Base-by-base conservation (phyloP, 768 basidiomycete genomes). In the Collybiopsis luxurians region DNA sequence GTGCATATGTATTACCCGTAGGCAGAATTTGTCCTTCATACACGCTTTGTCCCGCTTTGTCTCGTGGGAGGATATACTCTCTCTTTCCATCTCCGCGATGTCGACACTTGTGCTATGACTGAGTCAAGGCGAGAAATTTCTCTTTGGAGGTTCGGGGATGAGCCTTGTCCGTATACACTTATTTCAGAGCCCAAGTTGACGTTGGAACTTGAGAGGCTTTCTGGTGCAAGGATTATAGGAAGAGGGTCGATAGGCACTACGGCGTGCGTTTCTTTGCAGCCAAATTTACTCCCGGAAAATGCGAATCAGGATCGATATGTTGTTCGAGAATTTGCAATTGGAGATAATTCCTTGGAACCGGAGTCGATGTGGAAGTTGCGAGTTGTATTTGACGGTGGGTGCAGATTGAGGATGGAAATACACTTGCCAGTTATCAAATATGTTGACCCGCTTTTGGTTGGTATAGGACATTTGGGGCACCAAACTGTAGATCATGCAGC, bases 371-470 rank as follows among this genome's bases (percentile, higher is more conserved):
- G 80, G 79, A 62, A 65, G 2, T 78, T 82, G 53, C 71, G 75
- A 26, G 79, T 71, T 27, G 63, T 82, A 17, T 79, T 81, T 59
- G 81, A 83, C 56, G 81, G 81, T 74, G 54, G 39, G 71, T 63
- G n/a, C n/a, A n/a, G n/a, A n/a, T n/a, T n/a, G n/a, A n/a, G n/a
- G n/a, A n/a, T n/a, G n/a, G n/a, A 39, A 23, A 15, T 45, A 24
- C 17, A 45, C 9, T n/a, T n/a, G 44, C 43, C 52, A 26, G 24
- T 48, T 50, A 27, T 44, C 38, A 28, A 50, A 53, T 19, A 13
- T 19, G 17, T 45, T 26, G 43, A 2, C n/a, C 15, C 23, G n/a
- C 19, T 15, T 48, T 9, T 44, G 40, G 31, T 53, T 30, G 39
- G 31, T 19, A 31, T 56, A 78, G 79, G 79, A 19, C 79, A 81